Conservation (phyloP, 805 yeast species). For the Ogataea wickerhamii region DNA sequence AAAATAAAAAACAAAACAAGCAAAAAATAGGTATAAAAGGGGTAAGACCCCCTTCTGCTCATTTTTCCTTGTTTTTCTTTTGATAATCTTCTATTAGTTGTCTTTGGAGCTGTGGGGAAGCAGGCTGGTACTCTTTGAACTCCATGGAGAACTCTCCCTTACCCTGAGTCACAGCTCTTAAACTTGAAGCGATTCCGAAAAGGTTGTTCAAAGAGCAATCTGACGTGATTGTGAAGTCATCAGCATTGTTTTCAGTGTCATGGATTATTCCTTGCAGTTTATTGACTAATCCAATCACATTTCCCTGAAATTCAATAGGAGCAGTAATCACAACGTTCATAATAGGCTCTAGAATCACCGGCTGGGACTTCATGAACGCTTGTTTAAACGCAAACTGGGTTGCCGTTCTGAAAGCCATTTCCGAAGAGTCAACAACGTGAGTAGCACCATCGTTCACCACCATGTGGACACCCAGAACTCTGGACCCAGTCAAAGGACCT, state of each 20-base stretch:
- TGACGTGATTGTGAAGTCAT: slow-evolving; percentile 88
- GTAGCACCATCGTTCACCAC: slow-evolving; percentile 94
- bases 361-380: slow-evolving; percentile 79
- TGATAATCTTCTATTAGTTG: slow-evolving; percentile 82
- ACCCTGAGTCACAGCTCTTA: slow-evolving; percentile 97
- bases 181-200: slow-evolving; percentile 93
- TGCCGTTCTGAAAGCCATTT: slow-evolving; percentile 91
- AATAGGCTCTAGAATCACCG: slow-evolving; percentile 92
- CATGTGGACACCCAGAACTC: slow-evolving; percentile 90
- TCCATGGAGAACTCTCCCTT: slow-evolving; percentile 97
- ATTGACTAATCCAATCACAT: slow-evolving; percentile 85
- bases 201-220: slow-evolving; percentile 95
- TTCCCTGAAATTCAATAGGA: slow-evolving; percentile 94
- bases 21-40: not conserved
- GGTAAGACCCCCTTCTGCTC: not conserved
- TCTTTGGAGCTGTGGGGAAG: slow-evolving; percentile 84
- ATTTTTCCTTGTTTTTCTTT: slow-evolving; percentile 44
- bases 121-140: slow-evolving; percentile 87
- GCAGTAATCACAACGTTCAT: slow-evolving; percentile 93
- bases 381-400: slow-evolving; percentile 88
- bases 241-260: slow-evolving; percentile 91
- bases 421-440: slow-evolving; percentile 96
- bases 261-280: slow-evolving; percentile 87
- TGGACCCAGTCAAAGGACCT: slow-evolving; percentile 96
- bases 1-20: slow-evolving; percentile 1